Evolutionary conservation across 495 filamentous ascomycete species (phyloP).

Genomic region (Elaphomyces granulatus): DNA sequence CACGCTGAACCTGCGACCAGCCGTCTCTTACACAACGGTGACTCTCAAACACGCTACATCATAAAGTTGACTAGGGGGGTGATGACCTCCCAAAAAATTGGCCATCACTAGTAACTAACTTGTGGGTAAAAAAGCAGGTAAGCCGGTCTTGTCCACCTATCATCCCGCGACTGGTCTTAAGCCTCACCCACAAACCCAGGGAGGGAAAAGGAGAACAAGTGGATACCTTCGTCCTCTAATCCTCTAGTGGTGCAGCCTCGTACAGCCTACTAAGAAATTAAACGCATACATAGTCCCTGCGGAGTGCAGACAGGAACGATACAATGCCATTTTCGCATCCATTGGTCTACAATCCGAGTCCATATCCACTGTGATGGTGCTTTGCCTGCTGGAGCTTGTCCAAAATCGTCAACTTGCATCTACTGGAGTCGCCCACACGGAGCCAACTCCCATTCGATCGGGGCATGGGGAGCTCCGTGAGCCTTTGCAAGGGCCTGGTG

Average conservation of each 20-base stretch:
- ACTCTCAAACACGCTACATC: conserved; percentile 16
- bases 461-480: background rate
- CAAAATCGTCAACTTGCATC: background rate
- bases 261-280: background rate
- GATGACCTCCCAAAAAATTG: no score
- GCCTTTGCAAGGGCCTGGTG: background rate
- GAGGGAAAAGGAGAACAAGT: background rate
- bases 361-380: background rate
- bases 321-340: background rate
- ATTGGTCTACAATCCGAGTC: background rate
- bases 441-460: background rate
- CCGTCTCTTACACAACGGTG: conserved; percentile 5
- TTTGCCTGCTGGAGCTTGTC: background rate
- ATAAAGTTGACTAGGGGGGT: background rate
- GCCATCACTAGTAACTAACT: no score
- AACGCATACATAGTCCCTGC: background rate
- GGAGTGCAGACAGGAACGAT: background rate
- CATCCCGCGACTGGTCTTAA: background rate
- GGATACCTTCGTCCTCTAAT: background rate
- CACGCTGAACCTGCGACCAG: no score
- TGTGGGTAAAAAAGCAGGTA: no score
- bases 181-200: background rate
- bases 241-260: background rate
- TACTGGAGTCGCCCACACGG: background rate
- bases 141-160: no score